These are phyloP conservation scores for Poa annua DNA, from an alignment of 176 grass and related monocot genomes.

Conservation along the genomic window DNA sequence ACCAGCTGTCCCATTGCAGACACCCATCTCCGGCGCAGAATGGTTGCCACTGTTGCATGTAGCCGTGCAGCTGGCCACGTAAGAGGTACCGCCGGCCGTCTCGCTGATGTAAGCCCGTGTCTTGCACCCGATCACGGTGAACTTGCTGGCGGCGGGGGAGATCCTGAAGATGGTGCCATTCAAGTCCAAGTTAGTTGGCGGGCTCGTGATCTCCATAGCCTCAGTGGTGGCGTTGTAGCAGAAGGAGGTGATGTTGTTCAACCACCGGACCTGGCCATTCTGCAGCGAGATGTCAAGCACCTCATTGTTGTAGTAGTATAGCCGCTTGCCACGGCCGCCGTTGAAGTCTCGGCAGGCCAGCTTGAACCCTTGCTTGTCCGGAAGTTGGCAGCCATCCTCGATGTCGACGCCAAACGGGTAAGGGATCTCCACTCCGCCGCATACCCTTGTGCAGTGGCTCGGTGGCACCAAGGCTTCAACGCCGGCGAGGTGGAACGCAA, in stretches of 20 bases:
- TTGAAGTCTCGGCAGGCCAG: background rate
- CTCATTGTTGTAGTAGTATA: background rate
- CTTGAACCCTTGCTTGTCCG: conserved; percentile 1
- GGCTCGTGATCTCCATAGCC: background rate
- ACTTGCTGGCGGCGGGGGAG: background rate
- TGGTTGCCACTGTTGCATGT: background rate
- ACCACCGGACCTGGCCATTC: background rate
- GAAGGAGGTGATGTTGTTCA: conserved; percentile 17
- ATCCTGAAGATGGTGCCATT: background rate
- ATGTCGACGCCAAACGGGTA: background rate
- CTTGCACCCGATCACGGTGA: background rate
- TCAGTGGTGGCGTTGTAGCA: background rate
- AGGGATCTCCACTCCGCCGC: background rate
- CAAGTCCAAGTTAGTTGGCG: background rate
- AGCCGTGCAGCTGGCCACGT: background rate
- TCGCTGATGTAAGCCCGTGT: background rate
- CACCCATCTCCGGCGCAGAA: background rate
- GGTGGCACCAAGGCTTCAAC: background rate
- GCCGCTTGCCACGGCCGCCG: background rate
- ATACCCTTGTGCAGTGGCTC: background rate
- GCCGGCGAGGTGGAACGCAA: background rate
- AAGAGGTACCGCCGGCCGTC: background rate
- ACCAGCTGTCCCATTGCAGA: background rate
- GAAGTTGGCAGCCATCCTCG: background rate
- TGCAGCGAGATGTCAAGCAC: background rate